phyloP scores from a whole-genome alignment of 2,329 filamentous ascomycete genomes.

The Penicillium griseofulvum region DNA sequence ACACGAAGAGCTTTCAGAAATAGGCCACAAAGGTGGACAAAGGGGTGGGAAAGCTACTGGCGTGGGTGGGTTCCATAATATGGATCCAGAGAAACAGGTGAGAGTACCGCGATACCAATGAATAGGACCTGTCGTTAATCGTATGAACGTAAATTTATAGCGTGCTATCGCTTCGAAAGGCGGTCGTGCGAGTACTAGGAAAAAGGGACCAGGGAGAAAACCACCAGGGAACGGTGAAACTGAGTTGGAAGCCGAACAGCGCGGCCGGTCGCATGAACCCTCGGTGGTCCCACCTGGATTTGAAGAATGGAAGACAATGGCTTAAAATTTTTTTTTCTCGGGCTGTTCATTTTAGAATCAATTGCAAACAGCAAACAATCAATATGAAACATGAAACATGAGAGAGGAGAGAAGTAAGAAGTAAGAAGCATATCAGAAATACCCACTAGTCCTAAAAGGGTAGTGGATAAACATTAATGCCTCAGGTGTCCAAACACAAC shows the following conservation, averaged over 20 bases:
- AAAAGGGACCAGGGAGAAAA: conserved; percentile 7
- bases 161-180: conserved; percentile 27
- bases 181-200: conserved; percentile 15
- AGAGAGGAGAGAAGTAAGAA: not conserved
- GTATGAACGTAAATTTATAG: conserved; percentile 9
- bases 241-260: conserved; percentile 3
- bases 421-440: not conserved
- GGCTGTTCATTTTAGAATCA: not conserved
- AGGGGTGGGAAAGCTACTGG: conserved; percentile 29
- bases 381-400: not conserved
- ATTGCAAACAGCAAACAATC: not conserved
- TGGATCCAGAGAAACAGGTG: conserved; percentile 33
- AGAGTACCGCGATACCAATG: not conserved
- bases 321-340: not conserved
- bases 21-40: conserved; percentile 26
- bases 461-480: conserved; percentile 19
- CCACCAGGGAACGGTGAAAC: conserved; percentile 7
- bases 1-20: conserved; percentile 24
- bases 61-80: conserved; percentile 27
- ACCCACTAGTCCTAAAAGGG: conserved; percentile 15
- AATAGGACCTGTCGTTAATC: not conserved
- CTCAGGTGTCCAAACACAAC: conserved; percentile 13
- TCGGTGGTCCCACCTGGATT: conserved; percentile 22
- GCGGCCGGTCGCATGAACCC: conserved; percentile 14
- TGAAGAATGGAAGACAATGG: conserved; percentile 20